These are phyloP conservation scores for Emergomyces orientalis DNA, from an alignment of 2,329 filamentous ascomycete genomes.

Conservation along the genomic window DNA sequence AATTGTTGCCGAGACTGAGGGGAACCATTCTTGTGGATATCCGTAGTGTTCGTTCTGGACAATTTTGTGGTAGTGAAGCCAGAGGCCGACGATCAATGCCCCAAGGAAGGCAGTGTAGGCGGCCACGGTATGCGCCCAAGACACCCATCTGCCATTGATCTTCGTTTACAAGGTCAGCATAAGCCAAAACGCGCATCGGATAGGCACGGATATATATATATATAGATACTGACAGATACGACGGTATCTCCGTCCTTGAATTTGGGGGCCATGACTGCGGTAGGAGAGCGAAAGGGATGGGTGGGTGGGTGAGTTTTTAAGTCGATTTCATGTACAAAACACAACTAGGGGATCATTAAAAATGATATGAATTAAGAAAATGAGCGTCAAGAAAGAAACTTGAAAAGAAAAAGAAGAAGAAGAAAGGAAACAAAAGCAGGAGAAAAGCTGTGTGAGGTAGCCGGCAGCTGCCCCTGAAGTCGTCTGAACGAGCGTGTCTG, in stretches of 20 bases:
- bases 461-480: conserved; percentile 1
- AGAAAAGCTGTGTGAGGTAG: background rate
- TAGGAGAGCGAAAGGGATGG: conserved; percentile 15
- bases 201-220: background rate
- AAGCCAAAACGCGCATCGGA: background rate
- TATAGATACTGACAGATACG: conserved; percentile 42
- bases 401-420: conserved; percentile 11
- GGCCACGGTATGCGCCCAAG: conserved; percentile 72
- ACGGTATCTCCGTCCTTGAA: conserved; percentile 54
- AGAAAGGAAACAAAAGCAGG: conserved; percentile 7
- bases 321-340: background rate
- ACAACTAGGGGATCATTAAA: conserved; percentile 17
- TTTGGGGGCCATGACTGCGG: conserved; percentile 49
- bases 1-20: conserved; percentile 91
- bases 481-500: background rate
- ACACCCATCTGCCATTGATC: conserved; percentile 83
- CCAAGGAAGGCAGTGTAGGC: conserved; percentile 81
- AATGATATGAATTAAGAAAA: conserved; percentile 17
- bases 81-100: conserved; percentile 69
- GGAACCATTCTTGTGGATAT: conserved; percentile 93
- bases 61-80: conserved; percentile 90
- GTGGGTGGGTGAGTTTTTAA: background rate
- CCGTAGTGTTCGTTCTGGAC: conserved; percentile 95
- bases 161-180: conserved; percentile 22
- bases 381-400: conserved; percentile 11